phyloP scores from a whole-genome alignment of 2,329 filamentous ascomycete genomes.

The Tolypocladium amazonense region DNA sequence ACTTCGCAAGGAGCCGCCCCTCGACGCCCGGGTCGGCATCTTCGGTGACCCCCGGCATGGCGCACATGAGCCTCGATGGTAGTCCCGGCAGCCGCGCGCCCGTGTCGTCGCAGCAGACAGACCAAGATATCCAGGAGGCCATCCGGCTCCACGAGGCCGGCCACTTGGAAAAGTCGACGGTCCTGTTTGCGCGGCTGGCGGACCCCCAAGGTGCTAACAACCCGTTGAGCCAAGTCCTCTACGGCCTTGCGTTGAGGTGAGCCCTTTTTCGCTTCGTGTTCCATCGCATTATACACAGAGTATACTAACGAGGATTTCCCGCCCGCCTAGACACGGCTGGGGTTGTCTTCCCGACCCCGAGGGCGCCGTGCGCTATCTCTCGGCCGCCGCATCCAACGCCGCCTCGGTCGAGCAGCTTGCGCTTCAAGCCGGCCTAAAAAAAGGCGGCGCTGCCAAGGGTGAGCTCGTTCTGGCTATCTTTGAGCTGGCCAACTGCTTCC shows the following conservation, averaged over 20 bases:
- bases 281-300: slow-evolving; percentile 12
- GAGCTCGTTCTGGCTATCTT: slow-evolving; percentile 95
- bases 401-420: slow-evolving; percentile 79
- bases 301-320: not conserved
- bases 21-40: slow-evolving; percentile 21
- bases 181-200: slow-evolving; percentile 73
- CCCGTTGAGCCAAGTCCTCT: slow-evolving; percentile 88
- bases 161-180: slow-evolving; percentile 68
- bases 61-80: slow-evolving; percentile 13
- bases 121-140: slow-evolving; percentile 82
- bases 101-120: slow-evolving; percentile 41
- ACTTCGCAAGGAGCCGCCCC: slow-evolving; percentile 33
- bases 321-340: slow-evolving; percentile 69
- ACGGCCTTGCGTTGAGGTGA: slow-evolving; percentile 80
- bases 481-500: slow-evolving; percentile 86
- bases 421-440: slow-evolving; percentile 77
- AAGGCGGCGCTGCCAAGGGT: slow-evolving; percentile 88
- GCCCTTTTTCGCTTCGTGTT: slow-evolving; percentile 9
- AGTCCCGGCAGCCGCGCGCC: slow-evolving; percentile 7
- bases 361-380: slow-evolving; percentile 73
- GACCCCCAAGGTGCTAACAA: slow-evolving; percentile 81
- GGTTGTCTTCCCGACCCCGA: slow-evolving; percentile 65
- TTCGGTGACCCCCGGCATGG: slow-evolving; percentile 7
- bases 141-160: slow-evolving; percentile 86
- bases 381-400: slow-evolving; percentile 80